Percentiles rank a stretch among this genome's conserved stretches.
Conservation (phyloP, 352 stramenopile genomes). For the Phytophthora pinifolia region DNA sequence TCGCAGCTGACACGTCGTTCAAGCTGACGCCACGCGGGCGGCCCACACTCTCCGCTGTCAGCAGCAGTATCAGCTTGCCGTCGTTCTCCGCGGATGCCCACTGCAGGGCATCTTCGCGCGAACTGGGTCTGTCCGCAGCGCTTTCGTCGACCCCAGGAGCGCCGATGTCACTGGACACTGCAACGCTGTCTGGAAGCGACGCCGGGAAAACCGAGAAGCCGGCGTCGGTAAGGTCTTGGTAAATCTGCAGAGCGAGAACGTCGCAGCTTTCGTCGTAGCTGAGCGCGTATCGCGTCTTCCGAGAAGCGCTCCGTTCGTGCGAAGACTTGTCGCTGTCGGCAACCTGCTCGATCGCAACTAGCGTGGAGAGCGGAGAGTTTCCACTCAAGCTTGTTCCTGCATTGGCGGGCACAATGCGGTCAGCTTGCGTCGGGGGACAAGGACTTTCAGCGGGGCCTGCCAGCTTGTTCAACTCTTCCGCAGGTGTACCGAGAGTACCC, state of each 20-base stretch:
- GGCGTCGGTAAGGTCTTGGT: constrained; percentile 43
- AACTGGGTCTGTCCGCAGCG: neutral
- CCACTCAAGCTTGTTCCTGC: neutral
- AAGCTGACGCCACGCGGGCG: constrained; percentile 61
- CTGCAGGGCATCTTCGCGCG: constrained; percentile 54
- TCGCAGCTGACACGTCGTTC: constrained; percentile 76
- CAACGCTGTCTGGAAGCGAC: constrained; percentile 3
- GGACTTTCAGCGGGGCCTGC: neutral
- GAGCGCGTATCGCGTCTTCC: constrained; percentile 53
- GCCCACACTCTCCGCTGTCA: constrained; percentile 73
- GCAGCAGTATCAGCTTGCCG: constrained; percentile 67
- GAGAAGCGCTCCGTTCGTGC: neutral
- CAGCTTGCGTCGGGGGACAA: neutral
- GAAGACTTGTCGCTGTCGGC: neutral
- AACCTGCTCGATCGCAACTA: neutral
- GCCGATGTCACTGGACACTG: neutral
- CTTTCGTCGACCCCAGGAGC: neutral
- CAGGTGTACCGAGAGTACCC: too few relatives aligned
- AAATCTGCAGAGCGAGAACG: constrained; percentile 50
- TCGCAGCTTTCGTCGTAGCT: constrained; percentile 72
- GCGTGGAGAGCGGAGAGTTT: constrained; percentile 1
- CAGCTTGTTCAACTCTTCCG: constrained; percentile 4
- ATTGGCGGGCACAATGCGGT: neutral
- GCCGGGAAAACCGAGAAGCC: constrained; percentile 52
- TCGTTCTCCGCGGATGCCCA: constrained; percentile 62